Evolutionary conservation across 1,284 basidiomycete species (phyloP).

Genomic region (Heterobasidion annosum): DNA sequence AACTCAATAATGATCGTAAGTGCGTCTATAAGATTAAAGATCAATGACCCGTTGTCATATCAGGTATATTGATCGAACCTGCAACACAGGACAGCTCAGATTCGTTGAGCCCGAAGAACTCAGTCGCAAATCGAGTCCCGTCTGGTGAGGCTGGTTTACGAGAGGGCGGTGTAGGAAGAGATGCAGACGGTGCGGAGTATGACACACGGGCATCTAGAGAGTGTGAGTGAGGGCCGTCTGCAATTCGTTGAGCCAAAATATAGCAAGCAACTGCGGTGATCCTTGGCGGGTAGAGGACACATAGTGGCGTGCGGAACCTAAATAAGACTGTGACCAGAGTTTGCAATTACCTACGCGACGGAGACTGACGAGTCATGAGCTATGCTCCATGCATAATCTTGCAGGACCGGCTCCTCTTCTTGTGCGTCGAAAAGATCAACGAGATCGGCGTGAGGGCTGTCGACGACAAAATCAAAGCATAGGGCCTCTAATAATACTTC

Average conservation of each 20-base stretch:
- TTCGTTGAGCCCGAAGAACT: conserved; percentile 55
- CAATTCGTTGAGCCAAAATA: conserved; percentile 59
- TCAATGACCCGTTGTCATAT: neutral
- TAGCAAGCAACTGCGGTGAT: conserved; percentile 69
- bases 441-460: conserved; percentile 73
- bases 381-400: conserved; percentile 75
- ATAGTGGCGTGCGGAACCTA: conserved; percentile 71
- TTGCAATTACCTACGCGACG: conserved; percentile 2
- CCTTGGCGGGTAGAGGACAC: conserved; percentile 55
- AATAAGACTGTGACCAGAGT: neutral
- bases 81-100: conserved; percentile 46
- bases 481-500: conserved; percentile 81
- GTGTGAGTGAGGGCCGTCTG: conserved; percentile 62
- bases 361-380: conserved; percentile 73
- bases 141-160: conserved; percentile 66
- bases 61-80: conserved; percentile 31
- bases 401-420: conserved; percentile 36
- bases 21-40: conserved; percentile 33
- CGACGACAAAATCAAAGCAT: conserved; percentile 86
- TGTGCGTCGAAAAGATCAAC: conserved; percentile 55
- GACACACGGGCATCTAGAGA: conserved; percentile 67
- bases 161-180: conserved; percentile 66
- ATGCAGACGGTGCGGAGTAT: conserved; percentile 48
- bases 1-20: conserved; percentile 64
- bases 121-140: conserved; percentile 54